A percentile compares a stretch with the other conserved stretches of the same genome.
These are phyloP conservation scores for Escovopsis weberi DNA, from an alignment of 2,329 filamentous ascomycete genomes.

Conservation along the genomic window DNA sequence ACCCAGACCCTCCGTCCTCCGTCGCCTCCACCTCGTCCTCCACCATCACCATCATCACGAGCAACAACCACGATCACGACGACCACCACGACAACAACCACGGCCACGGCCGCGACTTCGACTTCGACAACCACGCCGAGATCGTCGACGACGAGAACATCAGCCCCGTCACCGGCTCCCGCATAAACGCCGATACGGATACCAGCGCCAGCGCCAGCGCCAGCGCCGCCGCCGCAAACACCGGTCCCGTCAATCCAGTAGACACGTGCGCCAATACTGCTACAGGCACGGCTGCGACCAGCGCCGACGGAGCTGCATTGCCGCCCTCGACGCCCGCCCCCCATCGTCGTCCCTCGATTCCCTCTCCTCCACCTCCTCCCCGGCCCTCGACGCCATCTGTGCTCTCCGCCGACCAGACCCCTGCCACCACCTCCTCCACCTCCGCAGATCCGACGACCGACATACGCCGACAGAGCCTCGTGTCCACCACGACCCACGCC, in stretches of 20 bases:
- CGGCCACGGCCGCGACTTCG: too few species aligned
- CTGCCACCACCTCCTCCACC: background rate
- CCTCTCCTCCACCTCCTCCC: conserved; percentile 29
- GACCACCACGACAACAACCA: too few species aligned
- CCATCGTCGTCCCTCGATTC: conserved; percentile 12
- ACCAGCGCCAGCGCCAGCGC: background rate
- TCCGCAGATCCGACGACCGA: conserved; percentile 16
- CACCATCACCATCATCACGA: too few species aligned
- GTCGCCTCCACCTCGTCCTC: background rate
- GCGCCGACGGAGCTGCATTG: background rate
- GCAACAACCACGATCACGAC: too few species aligned
- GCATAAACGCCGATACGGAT: too few species aligned
- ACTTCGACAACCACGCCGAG: too few species aligned
- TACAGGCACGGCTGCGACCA: too few species aligned
- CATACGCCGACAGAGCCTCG: conserved; percentile 12
- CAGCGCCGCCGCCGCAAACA: conserved; percentile 16
- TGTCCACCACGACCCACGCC: conserved; percentile 1
- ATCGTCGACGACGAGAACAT: background rate
- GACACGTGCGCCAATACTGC: too few species aligned
- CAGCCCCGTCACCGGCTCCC: background rate
- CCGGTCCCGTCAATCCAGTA: too few species aligned
- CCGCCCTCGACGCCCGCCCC: background rate
- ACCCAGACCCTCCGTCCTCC: background rate
- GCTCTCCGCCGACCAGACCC: conserved; percentile 4
- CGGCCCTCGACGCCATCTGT: background rate